These are phyloP conservation scores for Monosporozyma aerobia DNA, from an alignment of 805 yeast genomes.

Conservation along the genomic window DNA sequence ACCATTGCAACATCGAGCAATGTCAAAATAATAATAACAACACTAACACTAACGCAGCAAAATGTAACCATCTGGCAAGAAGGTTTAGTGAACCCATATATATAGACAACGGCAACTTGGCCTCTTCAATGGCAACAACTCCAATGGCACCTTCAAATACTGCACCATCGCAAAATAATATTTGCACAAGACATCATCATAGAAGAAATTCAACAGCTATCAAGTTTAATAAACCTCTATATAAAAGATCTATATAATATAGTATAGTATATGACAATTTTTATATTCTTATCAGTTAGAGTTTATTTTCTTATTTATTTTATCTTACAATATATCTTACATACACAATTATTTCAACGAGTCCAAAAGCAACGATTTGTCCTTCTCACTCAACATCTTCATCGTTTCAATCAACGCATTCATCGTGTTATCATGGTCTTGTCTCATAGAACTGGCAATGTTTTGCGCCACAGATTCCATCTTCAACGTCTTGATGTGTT, in stretches of 20 bases:
- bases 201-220: constrained; percentile 25
- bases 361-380: constrained; percentile 37
- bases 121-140: too few species aligned
- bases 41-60: too few species aligned
- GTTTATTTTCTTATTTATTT: too few species aligned
- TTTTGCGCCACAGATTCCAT: constrained; percentile 57
- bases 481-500: constrained; percentile 53
- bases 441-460: constrained; percentile 49
- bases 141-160: too few species aligned
- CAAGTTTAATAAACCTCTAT: constrained; percentile 12
- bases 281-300: too few species aligned
- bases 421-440: constrained; percentile 44
- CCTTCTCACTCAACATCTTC: constrained; percentile 44
- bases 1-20: not conserved
- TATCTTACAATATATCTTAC: too few species aligned
- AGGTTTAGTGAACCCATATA: constrained; percentile 2
- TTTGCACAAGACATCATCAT: constrained; percentile 28
- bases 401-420: constrained; percentile 48
- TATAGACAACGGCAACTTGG: constrained; percentile 3
- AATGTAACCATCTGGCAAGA: not conserved
- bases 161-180: constrained; percentile 5
- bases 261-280: too few species aligned
- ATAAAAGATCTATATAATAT: not conserved
- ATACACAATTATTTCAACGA: too few species aligned
- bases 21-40: not conserved